Evolutionary conservation across 2,329 filamentous ascomycete genomes (phyloP).

Genomic region (Cordyceps sp.): DNA sequence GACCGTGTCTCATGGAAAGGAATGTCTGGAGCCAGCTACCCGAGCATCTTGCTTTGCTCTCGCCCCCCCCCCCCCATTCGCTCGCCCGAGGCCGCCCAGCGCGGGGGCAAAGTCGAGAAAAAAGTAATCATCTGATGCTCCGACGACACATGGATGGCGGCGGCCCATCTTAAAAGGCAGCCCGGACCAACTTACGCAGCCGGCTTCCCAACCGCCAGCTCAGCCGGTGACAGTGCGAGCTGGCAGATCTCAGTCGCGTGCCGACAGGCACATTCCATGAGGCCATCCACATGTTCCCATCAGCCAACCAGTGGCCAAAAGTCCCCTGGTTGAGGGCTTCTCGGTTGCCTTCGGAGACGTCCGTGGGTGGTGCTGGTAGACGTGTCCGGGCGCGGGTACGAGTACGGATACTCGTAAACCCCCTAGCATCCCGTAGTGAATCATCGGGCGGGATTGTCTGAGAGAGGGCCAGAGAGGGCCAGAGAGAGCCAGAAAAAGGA

Average conservation of each 20-base stretch:
- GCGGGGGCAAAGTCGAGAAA: background rate
- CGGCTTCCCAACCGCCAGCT: too few relatives aligned
- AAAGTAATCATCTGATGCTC: background rate
- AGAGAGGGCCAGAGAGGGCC: background rate
- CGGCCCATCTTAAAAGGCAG: background rate
- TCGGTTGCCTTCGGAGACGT: too few relatives aligned
- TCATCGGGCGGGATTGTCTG: constrained; percentile 4
- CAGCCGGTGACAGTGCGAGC: background rate
- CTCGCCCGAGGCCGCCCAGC: background rate
- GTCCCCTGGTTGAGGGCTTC: too few relatives aligned
- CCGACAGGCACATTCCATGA: too few relatives aligned
- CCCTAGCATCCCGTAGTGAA: constrained; percentile 3
- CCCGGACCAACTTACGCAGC: background rate
- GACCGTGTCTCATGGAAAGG: constrained; percentile 1
- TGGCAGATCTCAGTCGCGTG: too few relatives aligned
- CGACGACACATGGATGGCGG: background rate
- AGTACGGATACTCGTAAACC: background rate
- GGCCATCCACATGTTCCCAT: too few relatives aligned
- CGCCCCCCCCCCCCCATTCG: too few relatives aligned
- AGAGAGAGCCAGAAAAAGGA: constrained; percentile 6
- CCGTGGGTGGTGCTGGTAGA: background rate
- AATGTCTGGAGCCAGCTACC: constrained; percentile 2
- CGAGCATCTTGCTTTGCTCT: background rate
- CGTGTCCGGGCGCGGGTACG: background rate
- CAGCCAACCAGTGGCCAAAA: too few relatives aligned